phyloP scores from a whole-genome alignment of 768 basidiomycete species.

The Lactarius tabidus region DNA sequence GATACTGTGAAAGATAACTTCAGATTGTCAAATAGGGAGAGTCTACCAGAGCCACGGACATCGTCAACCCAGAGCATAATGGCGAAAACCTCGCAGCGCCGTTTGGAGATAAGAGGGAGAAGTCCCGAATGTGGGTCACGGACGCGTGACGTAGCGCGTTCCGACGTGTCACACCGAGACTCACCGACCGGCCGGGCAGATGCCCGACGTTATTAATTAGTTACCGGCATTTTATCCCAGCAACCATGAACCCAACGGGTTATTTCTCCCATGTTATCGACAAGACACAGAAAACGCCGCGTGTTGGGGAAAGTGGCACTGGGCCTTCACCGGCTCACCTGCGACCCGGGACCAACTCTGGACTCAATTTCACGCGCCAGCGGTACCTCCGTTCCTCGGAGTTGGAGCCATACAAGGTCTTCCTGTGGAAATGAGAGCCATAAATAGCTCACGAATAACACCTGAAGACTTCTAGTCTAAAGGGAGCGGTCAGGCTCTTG shows the following conservation, averaged over 20 bases:
- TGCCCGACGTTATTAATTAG: not conserved
- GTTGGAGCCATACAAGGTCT: not conserved
- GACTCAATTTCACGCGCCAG: not conserved
- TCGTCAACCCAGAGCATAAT: slow-evolving; percentile 50
- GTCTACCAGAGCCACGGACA: slow-evolving; percentile 29
- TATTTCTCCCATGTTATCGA: not conserved
- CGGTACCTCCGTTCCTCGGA: not conserved
- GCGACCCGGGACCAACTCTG: not conserved
- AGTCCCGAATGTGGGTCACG: slow-evolving; percentile 5
- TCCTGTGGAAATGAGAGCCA: not conserved
- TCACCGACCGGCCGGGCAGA: slow-evolving; percentile 21
- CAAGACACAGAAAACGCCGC: not conserved
- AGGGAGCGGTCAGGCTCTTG: not conserved
- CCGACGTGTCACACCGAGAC: slow-evolving; percentile 19
- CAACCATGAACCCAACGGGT: not conserved
- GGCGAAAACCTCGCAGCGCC: not conserved
- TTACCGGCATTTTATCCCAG: not conserved
- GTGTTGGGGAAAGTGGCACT: not conserved
- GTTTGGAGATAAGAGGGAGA: not conserved
- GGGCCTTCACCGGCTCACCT: not conserved
- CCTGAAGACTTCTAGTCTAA: not conserved
- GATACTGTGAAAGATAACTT: slow-evolving; percentile 50
- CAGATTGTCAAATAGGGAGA: not conserved
- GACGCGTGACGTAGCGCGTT: slow-evolving; percentile 27
- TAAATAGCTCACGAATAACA: not conserved